Evolutionary conservation across 2,329 filamentous ascomycete species (phyloP).

Genomic region (Zasmidium cellare): DNA sequence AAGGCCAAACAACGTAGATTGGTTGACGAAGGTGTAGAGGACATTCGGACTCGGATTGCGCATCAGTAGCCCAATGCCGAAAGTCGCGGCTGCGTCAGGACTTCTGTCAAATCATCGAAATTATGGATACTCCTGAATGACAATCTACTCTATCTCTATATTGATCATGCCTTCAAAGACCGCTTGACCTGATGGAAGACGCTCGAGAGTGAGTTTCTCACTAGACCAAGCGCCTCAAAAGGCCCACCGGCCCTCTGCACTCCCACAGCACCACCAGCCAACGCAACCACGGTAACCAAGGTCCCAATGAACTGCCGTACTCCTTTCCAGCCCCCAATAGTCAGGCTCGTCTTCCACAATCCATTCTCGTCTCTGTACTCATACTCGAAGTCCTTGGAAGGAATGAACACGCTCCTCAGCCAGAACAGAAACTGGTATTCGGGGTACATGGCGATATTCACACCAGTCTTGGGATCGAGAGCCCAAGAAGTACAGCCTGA

Average conservation of each 20-base stretch:
- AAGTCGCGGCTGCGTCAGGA: neutral
- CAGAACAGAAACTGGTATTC: slow-evolving; percentile 54
- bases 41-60: too few species aligned
- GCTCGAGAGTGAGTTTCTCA: neutral
- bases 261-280: slow-evolving; percentile 13
- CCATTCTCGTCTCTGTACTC: slow-evolving; percentile 13
- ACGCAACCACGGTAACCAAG: neutral
- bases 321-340: slow-evolving; percentile 25
- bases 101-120: too few species aligned
- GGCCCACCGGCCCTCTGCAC: slow-evolving; percentile 9
- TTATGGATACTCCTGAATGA: too few species aligned
- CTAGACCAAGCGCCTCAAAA: neutral
- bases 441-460: slow-evolving; percentile 56
- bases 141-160: too few species aligned
- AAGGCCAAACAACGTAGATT: too few species aligned
- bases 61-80: too few species aligned
- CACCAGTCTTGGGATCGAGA: slow-evolving; percentile 47
- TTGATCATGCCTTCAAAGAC: neutral
- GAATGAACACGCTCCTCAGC: slow-evolving; percentile 49
- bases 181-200: neutral
- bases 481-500: slow-evolving; percentile 56
- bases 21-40: too few species aligned
- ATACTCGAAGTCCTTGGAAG: slow-evolving; percentile 26
- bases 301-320: slow-evolving; percentile 11
- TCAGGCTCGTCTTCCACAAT: slow-evolving; percentile 17